Percentiles rank a stretch among this genome's conserved stretches.
Evolutionary conservation across 1,139 yeast genomes (phyloP).

Genomic region (Pichia sp.): DNA sequence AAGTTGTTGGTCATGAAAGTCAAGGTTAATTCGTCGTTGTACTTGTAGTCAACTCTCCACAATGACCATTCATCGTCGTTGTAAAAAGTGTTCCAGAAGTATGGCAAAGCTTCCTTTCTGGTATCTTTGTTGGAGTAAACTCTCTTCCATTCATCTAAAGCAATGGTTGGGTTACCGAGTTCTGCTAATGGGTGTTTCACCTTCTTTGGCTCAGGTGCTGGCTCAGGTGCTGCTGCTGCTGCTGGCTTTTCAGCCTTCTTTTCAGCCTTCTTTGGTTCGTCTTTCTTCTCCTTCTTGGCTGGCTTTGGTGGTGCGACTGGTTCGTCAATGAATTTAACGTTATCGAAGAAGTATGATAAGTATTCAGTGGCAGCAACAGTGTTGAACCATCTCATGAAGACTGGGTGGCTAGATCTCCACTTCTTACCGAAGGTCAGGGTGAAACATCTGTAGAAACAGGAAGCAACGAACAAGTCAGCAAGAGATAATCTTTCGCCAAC

Average conservation of each 20-base stretch:
- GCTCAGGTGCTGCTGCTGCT: conserved; percentile 33
- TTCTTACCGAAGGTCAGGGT: conserved; percentile 62
- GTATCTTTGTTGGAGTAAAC: conserved; percentile 96
- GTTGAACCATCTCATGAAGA: conserved; percentile 79
- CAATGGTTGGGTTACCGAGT: conserved; percentile 65
- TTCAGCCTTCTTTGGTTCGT: conserved; percentile 33
- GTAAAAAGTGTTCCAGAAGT: conserved; percentile 93
- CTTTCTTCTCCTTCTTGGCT: conserved; percentile 46
- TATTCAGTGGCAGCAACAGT: conserved; percentile 59
- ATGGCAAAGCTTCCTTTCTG: conserved; percentile 89
- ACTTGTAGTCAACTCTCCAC: conserved; percentile 94
- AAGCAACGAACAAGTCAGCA: conserved; percentile 75
- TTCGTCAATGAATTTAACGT: conserved; percentile 57
- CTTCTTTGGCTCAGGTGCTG: conserved; percentile 47
- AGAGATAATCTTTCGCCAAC: conserved; percentile 85
- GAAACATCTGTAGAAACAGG: conserved; percentile 62
- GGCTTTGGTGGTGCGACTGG: conserved; percentile 77
- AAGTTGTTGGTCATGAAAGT: conserved; percentile 98
- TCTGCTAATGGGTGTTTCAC: conserved; percentile 89
- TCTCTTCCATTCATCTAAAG: conserved; percentile 95
- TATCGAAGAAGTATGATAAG: conserved; percentile 44
- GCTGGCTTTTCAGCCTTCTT: conserved; percentile 37
- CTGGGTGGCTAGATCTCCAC: conserved; percentile 76
- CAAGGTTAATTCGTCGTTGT: conserved; percentile 94
- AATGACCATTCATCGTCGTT: conserved; percentile 92